Base-by-base conservation (phyloP, 2,329 filamentous ascomycete species). In the Colletotrichum karsti region DNA sequence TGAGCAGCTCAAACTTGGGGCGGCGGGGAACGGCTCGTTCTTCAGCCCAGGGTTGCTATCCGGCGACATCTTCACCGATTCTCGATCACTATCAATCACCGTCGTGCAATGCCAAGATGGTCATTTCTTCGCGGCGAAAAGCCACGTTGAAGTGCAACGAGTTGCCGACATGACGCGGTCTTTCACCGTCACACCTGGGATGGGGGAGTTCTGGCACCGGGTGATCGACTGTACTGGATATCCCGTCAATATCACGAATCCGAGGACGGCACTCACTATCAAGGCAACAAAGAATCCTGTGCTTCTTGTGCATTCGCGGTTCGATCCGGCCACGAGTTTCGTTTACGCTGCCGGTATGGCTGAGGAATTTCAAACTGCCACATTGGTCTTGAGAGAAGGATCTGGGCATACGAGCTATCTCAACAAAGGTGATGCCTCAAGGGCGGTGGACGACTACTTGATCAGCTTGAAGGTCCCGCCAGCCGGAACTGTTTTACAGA, bases 151-250 rank as follows among this genome's bases (percentile, higher is more conserved):
- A 12, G 64, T 67, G 3, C 41, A 63, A 37, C 18, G 28, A 7
- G 44, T 67, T 1, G 64, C 64, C 2, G 64, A 67, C 2, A 64
- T 64, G 64, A 67, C 64, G 6, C 53, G 59, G 1, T 42, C 59
- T 0, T 53, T 67, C 18, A 63, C 64, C 7, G 13, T 15, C 2
- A 67, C 64, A 3, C 64, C 64, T 12, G 64, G 64, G 0, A 67
- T 67, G 64, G 59, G 42, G 1, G 59, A 58, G 7, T 67, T 67
- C 4, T 67, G 64, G 64, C 64, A 35, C 8, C 54, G 64, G 2
- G 64, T 67, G 3, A 53, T 67, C n/a, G 64, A 64, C 44, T 67
- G 64, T 18, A 67, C 64, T 15, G 64, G 64, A 4, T 67, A 67
- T 6, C 64, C 64, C 7, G 64, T 63, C 1, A 63, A 67, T 6